phyloP scores from a whole-genome alignment of 192 early-diverging fungal genomes.

The Chytriomyces confervae region DNA sequence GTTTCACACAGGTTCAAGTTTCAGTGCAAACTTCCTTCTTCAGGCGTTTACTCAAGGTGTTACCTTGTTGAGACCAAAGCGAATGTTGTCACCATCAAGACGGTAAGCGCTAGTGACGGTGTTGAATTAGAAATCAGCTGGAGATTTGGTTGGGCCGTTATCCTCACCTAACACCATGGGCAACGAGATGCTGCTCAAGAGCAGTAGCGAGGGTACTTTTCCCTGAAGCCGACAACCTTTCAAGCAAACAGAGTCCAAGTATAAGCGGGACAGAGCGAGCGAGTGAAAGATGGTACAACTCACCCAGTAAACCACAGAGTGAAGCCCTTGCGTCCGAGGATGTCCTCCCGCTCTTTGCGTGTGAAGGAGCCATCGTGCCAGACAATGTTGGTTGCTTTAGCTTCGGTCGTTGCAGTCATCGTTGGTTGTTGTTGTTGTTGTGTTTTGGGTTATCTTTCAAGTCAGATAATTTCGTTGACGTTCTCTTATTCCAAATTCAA shows the following conservation, averaged over 20 bases:
- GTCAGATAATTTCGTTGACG: too few relatives aligned
- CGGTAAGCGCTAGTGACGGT: constrained; percentile 70
- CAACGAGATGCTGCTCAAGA: constrained; percentile 86
- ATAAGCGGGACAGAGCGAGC: neutral
- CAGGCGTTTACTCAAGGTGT: too few relatives aligned
- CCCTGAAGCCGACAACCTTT: constrained; percentile 85
- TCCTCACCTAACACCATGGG: constrained; percentile 55
- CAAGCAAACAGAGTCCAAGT: neutral
- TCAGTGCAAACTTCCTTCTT: too few relatives aligned
- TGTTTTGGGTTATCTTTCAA: too few relatives aligned
- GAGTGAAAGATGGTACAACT: neutral
- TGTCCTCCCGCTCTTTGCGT: constrained; percentile 71
- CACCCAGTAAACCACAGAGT: constrained; percentile 90
- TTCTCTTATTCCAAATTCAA: too few relatives aligned
- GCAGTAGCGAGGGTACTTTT: constrained; percentile 92
- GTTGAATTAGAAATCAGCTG: neutral
- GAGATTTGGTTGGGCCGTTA: neutral
- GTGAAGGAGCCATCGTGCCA: constrained; percentile 84
- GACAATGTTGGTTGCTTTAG: constrained; percentile 81
- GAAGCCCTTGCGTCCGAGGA: constrained; percentile 79
- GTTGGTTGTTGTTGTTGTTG: too few relatives aligned
- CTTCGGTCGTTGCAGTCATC: too few relatives aligned
- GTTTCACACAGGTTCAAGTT: too few relatives aligned
- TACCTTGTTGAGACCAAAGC: constrained; percentile 89
- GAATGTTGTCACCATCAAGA: constrained; percentile 95